A percentile compares a stretch with the other conserved stretches of the same genome.
Evolutionary conservation across 2,329 filamentous ascomycete genomes (phyloP).

Genomic region (Tolypocladium tropicale): DNA sequence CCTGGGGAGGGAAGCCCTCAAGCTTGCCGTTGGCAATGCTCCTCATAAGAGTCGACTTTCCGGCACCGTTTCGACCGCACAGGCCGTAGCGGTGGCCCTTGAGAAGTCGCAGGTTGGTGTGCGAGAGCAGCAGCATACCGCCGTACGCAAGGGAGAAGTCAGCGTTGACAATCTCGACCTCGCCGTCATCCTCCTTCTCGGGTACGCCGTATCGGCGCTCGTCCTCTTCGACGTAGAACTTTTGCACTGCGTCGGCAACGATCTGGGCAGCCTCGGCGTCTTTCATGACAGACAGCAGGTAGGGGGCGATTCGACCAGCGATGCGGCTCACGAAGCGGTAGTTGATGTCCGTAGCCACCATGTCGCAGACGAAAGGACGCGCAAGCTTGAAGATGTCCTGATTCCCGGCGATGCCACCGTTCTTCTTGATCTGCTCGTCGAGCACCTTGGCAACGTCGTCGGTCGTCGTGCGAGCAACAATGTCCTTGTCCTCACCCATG

Average conservation of each 20-base stretch:
- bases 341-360: constrained; percentile 84
- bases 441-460: constrained; percentile 68
- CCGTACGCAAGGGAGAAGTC: constrained; percentile 96
- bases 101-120: constrained; percentile 87
- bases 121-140: constrained; percentile 91
- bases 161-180: constrained; percentile 93
- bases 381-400: constrained; percentile 54
- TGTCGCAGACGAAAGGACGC: constrained; percentile 66
- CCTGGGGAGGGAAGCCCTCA: constrained; percentile 89
- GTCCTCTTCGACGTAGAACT: constrained; percentile 74
- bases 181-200: constrained; percentile 79
- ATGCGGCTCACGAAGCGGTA: constrained; percentile 70
- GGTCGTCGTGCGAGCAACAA: constrained; percentile 55
- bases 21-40: constrained; percentile 93
- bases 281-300: constrained; percentile 61
- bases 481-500: constrained; percentile 63
- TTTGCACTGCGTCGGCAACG: constrained; percentile 64
- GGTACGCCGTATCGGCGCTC: constrained; percentile 78
- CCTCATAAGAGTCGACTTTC: constrained; percentile 98
- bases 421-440: constrained; percentile 64
- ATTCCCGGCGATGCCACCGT: constrained; percentile 51
- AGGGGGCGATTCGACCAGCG: constrained; percentile 56
- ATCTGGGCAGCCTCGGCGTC: constrained; percentile 47
- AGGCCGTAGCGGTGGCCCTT: constrained; percentile 97
- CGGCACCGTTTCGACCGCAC: constrained; percentile 91